Evolutionary conservation across 306 rosid genomes (phyloP), one percentile per base, ranked within the genome.

Genomic region (Rubus parviflorus): DNA sequence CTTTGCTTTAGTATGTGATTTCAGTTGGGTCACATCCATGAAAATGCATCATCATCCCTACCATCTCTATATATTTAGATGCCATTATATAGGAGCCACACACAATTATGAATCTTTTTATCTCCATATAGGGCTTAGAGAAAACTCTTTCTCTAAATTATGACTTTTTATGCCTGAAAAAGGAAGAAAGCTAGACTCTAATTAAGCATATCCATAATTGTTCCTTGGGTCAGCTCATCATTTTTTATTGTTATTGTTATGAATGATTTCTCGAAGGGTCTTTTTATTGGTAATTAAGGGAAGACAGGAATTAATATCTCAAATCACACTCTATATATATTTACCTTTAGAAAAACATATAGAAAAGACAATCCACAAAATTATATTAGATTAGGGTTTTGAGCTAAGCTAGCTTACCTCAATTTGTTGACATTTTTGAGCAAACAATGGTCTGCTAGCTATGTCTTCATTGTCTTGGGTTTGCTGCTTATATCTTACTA

Each of bases 401-500:
- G 43, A 30, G 68, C 38, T 58, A 61, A 13, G 11, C n/a, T 15
- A 47, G 76, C 60, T 85, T 76, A 51, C 76, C 57, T 79, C 64
- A 77, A 66, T 70, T 70, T 80, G 74, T 81, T 86, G 87, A 84
- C 90, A 74, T 82, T 78, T 83, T 30, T 75, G 69, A 73, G 62
- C 19, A 14, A 66, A 70, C 37, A 46, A 75, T 23, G 62, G 65
- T 64, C 17, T 74, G 66, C 8, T 38, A 10, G n/a, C n/a, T n/a
- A n/a, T n/a, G n/a, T n/a, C n/a, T n/a, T n/a, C n/a, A n/a, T n/a
- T 58, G 61, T 66, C 46, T 57, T 58, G 81, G 52, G 45, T 67
- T 73, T 53, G 79, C 81, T 65, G 74, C 57, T 43, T 20, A 47
- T 8, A 11, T 9, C 42, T 13, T 64, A 63, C 23, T 20, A 8